Base-by-base conservation (phyloP, 352 stramenopile species). In the Phytopythium chamaehyphon region DNA sequence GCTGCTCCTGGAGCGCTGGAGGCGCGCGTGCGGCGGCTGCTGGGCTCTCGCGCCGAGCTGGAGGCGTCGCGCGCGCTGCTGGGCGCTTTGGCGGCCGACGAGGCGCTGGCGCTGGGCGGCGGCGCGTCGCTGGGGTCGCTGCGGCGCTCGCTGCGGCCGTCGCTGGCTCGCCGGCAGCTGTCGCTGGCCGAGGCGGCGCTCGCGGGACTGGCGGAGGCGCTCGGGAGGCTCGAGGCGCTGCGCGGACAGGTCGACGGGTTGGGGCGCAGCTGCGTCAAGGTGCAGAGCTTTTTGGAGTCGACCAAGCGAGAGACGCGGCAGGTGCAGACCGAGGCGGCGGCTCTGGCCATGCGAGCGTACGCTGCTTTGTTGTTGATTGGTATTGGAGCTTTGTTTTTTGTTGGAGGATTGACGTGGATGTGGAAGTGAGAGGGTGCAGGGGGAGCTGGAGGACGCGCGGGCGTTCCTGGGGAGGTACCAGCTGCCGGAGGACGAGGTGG, bases 391-490 rank as follows among this genome's bases (percentile, higher is more conserved):
- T n/a, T 22, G 15, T 8, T 22, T 21, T 9, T 1, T 2, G 37
- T 9, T 8, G 15, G 9, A n/a, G 15, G 37, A 8, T 22, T n/a
- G 44, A 28, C 36, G n/a, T n/a, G n/a, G n/a, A n/a, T n/a, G n/a
- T n/a, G n/a, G n/a, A n/a, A 89, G 76, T 49, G 53, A 75, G 31
- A 55, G 61, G 16, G 62, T 83, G 46, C 66, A 86, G 57, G 26
- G 55, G 19, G 58, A 89, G 24, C 67, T 76, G 61, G 60, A 66
- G n/a, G 44, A 81, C 15, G 60, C 85, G 19, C 62, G 76, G 28
- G 45, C 56, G 22, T 96, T 96, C 47, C 55, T 96, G 42, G 62
- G 54, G 19, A 61, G 73, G 39, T 96, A 89, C 55, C 78, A 93
- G 49, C 58, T 96, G 28, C 70, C 54, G 3, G 66, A 90, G 16